Conservation (phyloP, 345 rosid species). For the Linum usitatissimum region DNA sequence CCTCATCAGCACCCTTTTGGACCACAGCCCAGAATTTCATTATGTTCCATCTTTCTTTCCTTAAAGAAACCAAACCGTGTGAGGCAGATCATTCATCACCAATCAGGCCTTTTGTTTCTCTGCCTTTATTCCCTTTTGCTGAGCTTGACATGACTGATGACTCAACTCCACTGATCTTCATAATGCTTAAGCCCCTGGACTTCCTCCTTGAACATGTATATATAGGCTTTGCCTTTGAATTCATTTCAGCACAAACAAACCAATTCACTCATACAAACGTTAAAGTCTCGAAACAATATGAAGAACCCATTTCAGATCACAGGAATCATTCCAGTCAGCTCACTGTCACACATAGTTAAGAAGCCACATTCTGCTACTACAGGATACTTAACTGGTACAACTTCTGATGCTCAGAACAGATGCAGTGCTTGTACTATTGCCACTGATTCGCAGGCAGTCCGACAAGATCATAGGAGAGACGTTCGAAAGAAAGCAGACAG, state of each 20-base stretch:
- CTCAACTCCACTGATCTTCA: background rate
- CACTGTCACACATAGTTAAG: background rate
- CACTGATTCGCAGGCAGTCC: background rate
- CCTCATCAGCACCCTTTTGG: too few relatives aligned
- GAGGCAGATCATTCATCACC: background rate
- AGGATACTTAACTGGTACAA: background rate
- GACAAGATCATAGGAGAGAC: background rate
- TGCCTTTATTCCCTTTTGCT: background rate
- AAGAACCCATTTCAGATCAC: background rate
- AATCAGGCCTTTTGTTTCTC: background rate
- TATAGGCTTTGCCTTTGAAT: too few relatives aligned
- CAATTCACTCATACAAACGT: background rate
- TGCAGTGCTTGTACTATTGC: background rate
- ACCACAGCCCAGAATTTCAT: too few relatives aligned
- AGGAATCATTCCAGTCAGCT: background rate
- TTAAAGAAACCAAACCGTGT: background rate
- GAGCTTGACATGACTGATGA: background rate
- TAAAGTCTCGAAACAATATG: background rate
- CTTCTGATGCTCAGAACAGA: background rate
- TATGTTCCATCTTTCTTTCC: too few relatives aligned
- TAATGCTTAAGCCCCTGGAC: background rate
- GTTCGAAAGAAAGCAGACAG: conserved; percentile 23
- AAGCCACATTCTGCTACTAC: background rate
- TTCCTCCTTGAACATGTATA: background rate
- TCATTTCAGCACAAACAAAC: background rate